Percentiles rank a stretch among this genome's conserved stretches.
Conservation (phyloP, 139 green algal species). For the Limnomonas spitsbergensis region DNA sequence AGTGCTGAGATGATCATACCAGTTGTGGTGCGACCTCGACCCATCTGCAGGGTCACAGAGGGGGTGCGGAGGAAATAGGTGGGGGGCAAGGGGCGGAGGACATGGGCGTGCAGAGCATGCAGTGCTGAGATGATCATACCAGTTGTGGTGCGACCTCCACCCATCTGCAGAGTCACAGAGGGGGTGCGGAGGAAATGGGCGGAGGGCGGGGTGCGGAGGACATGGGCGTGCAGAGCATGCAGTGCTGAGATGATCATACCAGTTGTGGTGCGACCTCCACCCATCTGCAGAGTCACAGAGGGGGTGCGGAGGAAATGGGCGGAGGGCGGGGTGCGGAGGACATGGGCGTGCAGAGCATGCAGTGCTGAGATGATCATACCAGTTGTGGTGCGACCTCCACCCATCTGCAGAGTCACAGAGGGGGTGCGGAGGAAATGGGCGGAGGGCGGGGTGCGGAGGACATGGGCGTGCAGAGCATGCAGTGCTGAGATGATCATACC, state of each 20-base stretch:
- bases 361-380: background rate
- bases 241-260: background rate
- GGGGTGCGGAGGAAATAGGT: background rate
- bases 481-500: background rate
- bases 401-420: conserved; percentile 71
- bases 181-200: background rate
- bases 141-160: conserved; percentile 82
- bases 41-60: conserved; percentile 71
- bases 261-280: conserved; percentile 81
- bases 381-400: conserved; percentile 81
- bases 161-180: conserved; percentile 71
- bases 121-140: conserved; percentile 86
- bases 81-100: background rate
- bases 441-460: background rate
- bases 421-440: no score
- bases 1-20: conserved; percentile 86
- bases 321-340: background rate
- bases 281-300: conserved; percentile 71
- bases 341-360: background rate
- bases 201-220: background rate
- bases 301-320: no score
- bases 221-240: background rate
- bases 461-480: background rate
- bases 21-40: conserved; percentile 82
- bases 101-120: conserved; percentile 59